Conservation (phyloP, 129 eudicot species). For the Ambrosia trifida region DNA sequence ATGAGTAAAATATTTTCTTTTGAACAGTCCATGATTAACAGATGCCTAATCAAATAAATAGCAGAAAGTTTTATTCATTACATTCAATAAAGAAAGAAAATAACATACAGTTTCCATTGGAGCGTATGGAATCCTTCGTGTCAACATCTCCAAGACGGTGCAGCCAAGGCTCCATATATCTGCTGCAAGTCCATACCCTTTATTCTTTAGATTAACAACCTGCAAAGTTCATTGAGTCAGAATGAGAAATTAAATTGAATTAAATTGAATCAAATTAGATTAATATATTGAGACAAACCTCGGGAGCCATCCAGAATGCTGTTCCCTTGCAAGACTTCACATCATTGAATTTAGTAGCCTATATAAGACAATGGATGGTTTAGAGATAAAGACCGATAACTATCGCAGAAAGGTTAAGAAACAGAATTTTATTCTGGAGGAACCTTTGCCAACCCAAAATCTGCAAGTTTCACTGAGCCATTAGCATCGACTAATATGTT, state of each 20-base stretch:
- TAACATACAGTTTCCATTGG: constrained; percentile 73
- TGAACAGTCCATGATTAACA: background rate
- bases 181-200: constrained; percentile 88
- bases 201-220: constrained; percentile 65
- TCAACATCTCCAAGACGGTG: constrained; percentile 95
- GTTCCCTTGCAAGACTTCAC: constrained; percentile 90
- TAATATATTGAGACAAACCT: constrained; percentile 52
- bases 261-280: no score
- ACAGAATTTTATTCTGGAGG: background rate
- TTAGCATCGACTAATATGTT: constrained; percentile 76
- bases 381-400: background rate
- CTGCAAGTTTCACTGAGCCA: constrained; percentile 96
- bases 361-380: constrained; percentile 28
- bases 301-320: constrained; percentile 99
- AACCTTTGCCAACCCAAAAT: constrained; percentile 99
- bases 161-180: constrained; percentile 99
- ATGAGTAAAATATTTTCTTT: no score
- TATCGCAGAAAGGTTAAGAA: background rate
- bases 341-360: constrained; percentile 85
- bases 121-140: constrained; percentile 69
- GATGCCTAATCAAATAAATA: constrained; percentile 7
- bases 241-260: background rate
- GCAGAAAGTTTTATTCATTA: background rate
- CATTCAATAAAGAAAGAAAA: constrained; percentile 4
- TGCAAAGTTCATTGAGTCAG: constrained; percentile 28